Evolutionary conservation across 1,139 yeast species (phyloP), one percentile per base, ranked within the genome.

Genomic region (Geotrichum bryndzae): DNA sequence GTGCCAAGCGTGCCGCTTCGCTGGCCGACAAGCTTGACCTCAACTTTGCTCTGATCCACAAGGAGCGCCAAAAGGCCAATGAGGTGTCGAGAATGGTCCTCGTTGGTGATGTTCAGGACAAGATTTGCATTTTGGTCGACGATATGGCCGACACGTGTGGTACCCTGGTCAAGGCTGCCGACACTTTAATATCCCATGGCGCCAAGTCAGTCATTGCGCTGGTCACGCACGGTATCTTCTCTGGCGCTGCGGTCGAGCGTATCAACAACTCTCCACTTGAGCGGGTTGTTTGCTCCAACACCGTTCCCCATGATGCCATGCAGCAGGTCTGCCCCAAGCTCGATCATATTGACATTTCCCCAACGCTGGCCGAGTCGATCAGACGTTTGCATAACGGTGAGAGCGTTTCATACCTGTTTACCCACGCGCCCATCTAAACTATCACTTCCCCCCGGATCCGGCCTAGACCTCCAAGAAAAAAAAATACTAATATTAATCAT

Each of bases 121-220:
- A 90, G 76, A 83, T 87, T 54, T 92, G 98, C 77, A 81, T 94
- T 62, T 84, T 94, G 68, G 94, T 94, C 52, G 99, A 94, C 77
- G 99, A 94, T 74, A 91, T 94, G 96, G 98, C 98, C 50, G 99
- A 94, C 74, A 94, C 99, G 23, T 94, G 98, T 77, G 98, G 98
- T 64, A 94, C 99, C 3, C 80, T 94, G 66, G 94, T 90, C 65
- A 94, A 92, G 77, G 98, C 98, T 53, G 96, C 97, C 22, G 97
- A 92, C 66, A 86, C 92, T 8, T 79, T 94, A 64, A 76, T 90
- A 64, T 86, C 85, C 56, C 87, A 90, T 70, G 87, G 86, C 35
- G 98, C 98, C 52, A 80, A 84, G 68, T 81, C 86, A 64, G 97
- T 94, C 57, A 86, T 92, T 70, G 97, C 98, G 53, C 88, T 94